Conservation (phyloP, 1,139 yeast species). For the Suhomyces panamericanus region DNA sequence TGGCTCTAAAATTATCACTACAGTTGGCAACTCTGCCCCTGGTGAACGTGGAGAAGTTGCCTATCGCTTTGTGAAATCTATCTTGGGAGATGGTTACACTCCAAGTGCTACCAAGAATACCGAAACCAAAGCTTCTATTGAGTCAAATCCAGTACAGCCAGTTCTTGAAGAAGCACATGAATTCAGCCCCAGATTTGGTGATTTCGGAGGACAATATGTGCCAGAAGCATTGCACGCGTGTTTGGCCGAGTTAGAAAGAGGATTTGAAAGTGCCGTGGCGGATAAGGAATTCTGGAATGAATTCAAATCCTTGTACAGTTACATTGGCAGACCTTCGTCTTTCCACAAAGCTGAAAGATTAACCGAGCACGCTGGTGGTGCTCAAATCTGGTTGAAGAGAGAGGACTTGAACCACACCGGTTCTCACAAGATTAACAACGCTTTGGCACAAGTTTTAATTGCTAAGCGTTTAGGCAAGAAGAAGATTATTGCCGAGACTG, state of each 20-base stretch:
- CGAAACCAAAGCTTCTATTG: constrained; percentile 27
- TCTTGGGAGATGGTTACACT: constrained; percentile 61
- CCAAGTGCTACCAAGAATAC: constrained; percentile 34
- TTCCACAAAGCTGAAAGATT: constrained; percentile 89
- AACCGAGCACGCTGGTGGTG: constrained; percentile 91
- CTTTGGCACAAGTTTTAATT: constrained; percentile 88
- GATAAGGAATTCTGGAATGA: constrained; percentile 95
- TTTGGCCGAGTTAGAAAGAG: constrained; percentile 81
- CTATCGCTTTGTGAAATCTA: constrained; percentile 63
- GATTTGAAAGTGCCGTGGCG: constrained; percentile 82
- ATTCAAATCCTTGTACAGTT: constrained; percentile 72
- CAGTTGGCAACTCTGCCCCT: constrained; percentile 62
- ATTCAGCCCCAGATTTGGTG: constrained; percentile 80
- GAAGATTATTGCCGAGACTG: constrained; percentile 95
- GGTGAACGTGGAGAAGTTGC: constrained; percentile 65
- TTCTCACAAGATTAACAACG: constrained; percentile 95
- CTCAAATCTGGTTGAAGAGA: constrained; percentile 96
- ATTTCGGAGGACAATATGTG: constrained; percentile 97
- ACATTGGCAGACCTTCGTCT: constrained; percentile 95
- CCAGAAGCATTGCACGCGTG: constrained; percentile 96
- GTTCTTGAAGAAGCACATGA: constrained; percentile 56
- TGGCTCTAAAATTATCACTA: constrained; percentile 79
- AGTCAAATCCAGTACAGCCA: constrained; percentile 30
- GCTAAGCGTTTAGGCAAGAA: constrained; percentile 92
- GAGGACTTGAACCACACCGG: constrained; percentile 99